A percentile compares a stretch with the other conserved stretches of the same genome.
Conservation (phyloP, 345 rosid genomes). For the Acer yangbiense region DNA sequence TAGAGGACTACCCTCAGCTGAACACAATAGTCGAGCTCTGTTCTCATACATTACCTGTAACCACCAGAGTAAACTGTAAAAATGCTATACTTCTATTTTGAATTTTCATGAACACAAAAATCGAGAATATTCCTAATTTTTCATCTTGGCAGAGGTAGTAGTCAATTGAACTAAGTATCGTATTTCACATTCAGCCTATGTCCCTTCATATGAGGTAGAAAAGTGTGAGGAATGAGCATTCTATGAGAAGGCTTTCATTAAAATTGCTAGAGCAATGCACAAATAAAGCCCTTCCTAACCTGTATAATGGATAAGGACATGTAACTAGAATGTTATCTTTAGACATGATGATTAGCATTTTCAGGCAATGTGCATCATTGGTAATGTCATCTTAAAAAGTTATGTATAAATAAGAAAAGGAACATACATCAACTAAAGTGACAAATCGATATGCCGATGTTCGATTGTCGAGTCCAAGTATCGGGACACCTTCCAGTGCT, state of each 20-base stretch:
- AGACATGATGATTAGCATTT: neutral
- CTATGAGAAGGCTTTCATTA: neutral
- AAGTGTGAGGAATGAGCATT: neutral
- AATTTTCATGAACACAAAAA: neutral
- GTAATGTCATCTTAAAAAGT: neutral
- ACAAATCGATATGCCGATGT: conserved; percentile 93
- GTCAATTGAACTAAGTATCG: neutral
- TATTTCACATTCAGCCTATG: neutral
- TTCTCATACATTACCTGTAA: conserved; percentile 94
- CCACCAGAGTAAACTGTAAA: neutral
- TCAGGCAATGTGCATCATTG: neutral
- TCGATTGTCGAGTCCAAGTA: conserved; percentile 81
- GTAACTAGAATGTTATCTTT: neutral
- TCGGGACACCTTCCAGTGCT: conserved; percentile 83
- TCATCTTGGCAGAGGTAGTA: neutral
- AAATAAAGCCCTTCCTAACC: neutral
- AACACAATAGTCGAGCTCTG: conserved; percentile 75
- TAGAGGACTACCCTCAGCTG: conserved; percentile 81
- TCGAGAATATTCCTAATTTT: neutral
- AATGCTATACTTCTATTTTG: neutral
- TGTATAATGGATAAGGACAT: neutral
- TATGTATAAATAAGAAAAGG: conserved; percentile 1
- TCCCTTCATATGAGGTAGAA: neutral
- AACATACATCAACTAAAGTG: conserved; percentile 86
- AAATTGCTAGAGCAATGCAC: no score